phyloP scores from a whole-genome alignment of 768 basidiomycete species.

The Boletus sensibilis region DNA sequence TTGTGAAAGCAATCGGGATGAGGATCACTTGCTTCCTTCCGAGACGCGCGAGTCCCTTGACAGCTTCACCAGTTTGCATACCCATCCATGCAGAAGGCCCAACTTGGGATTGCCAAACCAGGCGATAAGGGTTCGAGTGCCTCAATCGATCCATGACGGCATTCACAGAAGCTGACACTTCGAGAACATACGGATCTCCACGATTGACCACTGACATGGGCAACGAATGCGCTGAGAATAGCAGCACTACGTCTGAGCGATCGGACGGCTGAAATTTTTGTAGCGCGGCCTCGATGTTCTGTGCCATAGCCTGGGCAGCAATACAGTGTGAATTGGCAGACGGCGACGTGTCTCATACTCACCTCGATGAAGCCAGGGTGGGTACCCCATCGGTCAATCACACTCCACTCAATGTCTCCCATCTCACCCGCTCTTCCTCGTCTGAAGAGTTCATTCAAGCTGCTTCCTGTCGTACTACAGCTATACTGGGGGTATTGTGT shows the following conservation, averaged over 20 bases:
- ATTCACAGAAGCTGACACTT: constrained; percentile 91
- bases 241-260: constrained; percentile 73
- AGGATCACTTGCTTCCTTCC: constrained; percentile 77
- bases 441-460: constrained; percentile 88
- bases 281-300: constrained; percentile 82
- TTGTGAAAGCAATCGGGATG: constrained; percentile 97
- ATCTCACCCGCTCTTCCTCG: constrained; percentile 58
- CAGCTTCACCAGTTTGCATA: constrained; percentile 87
- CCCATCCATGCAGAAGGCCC: constrained; percentile 99
- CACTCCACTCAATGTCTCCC: constrained; percentile 87
- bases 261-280: constrained; percentile 69
- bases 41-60: constrained; percentile 81
- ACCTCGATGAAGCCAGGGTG: constrained; percentile 95
- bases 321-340: constrained; percentile 1
- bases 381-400: constrained; percentile 97
- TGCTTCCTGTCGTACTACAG: constrained; percentile 97
- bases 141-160: constrained; percentile 89
- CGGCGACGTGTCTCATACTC: constrained; percentile 21
- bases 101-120: constrained; percentile 98
- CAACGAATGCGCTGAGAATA: constrained; percentile 97
- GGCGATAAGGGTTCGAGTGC: constrained; percentile 81
- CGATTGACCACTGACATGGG: constrained; percentile 99
- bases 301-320: constrained; percentile 73
- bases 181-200: constrained; percentile 94
- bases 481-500: constrained; percentile 99